phyloP scores from a whole-genome alignment of 2,329 filamentous ascomycete genomes.

The Phoma sp. region DNA sequence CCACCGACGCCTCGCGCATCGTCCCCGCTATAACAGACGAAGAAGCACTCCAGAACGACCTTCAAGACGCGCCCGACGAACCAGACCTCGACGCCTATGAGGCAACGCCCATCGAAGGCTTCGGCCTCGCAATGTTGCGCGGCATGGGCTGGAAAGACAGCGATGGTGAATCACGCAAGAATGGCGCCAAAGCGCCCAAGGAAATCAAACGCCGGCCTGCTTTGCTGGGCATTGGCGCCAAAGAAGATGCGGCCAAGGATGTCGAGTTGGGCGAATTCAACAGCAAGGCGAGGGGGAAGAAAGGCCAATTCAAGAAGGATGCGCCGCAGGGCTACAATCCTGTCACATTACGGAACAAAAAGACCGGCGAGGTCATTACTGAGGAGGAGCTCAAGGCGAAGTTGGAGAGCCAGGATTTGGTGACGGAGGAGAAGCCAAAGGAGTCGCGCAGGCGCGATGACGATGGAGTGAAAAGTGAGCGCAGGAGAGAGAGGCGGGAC shows the following conservation, averaged over 20 bases:
- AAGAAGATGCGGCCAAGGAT: constrained; percentile 68
- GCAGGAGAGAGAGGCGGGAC: constrained; percentile 29
- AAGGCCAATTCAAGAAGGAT: constrained; percentile 53
- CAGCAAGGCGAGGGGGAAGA: constrained; percentile 58
- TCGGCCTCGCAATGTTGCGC: constrained; percentile 85
- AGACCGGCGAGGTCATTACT: constrained; percentile 68
- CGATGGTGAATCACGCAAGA: constrained; percentile 59
- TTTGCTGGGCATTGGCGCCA: constrained; percentile 87
- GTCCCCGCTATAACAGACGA: constrained; percentile 60
- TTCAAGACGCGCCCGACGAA: constrained; percentile 74
- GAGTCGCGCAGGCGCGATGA: constrained; percentile 24
- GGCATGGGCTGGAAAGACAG: constrained; percentile 94
- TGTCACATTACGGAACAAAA: constrained; percentile 66
- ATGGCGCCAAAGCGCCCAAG: constrained; percentile 61
- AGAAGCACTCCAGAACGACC: constrained; percentile 74
- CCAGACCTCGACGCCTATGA: constrained; percentile 86
- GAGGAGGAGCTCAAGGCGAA: constrained; percentile 66
- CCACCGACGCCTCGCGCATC: constrained; percentile 45
- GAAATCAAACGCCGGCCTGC: constrained; percentile 76
- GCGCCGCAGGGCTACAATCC: constrained; percentile 65
- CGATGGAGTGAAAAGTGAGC: constrained; percentile 26
- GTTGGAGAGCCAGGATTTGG: constrained; percentile 58
- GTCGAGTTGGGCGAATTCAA: constrained; percentile 80
- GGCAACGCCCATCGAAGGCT: constrained; percentile 90
- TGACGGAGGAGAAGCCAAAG: constrained; percentile 48